These are phyloP conservation scores for Solanum tarapatanum DNA, from an alignment of 257 asterid genomes.

Conservation along the genomic window DNA sequence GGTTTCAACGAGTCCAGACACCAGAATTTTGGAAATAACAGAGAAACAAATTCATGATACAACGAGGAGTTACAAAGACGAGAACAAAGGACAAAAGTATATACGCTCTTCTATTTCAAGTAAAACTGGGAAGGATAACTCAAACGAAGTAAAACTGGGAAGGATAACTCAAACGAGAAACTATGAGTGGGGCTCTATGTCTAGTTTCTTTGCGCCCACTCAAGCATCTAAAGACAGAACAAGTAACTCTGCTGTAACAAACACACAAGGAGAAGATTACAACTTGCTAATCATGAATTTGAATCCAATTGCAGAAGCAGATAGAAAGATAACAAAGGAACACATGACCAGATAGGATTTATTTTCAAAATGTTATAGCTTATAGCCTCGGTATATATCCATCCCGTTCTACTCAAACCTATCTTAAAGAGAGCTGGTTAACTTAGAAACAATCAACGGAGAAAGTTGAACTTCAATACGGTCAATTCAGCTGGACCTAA, in stretches of 20 bases:
- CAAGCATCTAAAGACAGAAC: not conserved
- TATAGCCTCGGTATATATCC: not conserved
- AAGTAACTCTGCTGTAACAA: not conserved
- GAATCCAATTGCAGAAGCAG: not conserved
- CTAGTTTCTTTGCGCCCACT: not conserved
- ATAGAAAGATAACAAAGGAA: not conserved
- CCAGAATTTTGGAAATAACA: not conserved
- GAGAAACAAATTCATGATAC: not conserved
- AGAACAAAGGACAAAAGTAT: not conserved
- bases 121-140: not conserved
- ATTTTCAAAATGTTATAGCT: not conserved
- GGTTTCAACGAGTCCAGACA: not conserved
- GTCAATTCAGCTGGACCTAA: conserved; percentile 7
- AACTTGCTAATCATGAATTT: not conserved
- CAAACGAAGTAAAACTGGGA: not conserved
- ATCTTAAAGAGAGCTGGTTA: not conserved
- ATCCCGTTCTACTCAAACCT: not conserved
- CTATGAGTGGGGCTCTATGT: not conserved
- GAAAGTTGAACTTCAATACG: not conserved
- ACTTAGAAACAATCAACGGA: not conserved
- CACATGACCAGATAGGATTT: not conserved
- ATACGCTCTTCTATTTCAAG: not conserved
- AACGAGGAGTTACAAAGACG: not conserved
- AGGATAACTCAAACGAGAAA: not conserved
- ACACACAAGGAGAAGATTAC: not conserved